A percentile compares a stretch with the other conserved stretches of the same genome.
phyloP scores from a whole-genome alignment of 208 protist species.

The Wallacemonas sp. region DNA sequence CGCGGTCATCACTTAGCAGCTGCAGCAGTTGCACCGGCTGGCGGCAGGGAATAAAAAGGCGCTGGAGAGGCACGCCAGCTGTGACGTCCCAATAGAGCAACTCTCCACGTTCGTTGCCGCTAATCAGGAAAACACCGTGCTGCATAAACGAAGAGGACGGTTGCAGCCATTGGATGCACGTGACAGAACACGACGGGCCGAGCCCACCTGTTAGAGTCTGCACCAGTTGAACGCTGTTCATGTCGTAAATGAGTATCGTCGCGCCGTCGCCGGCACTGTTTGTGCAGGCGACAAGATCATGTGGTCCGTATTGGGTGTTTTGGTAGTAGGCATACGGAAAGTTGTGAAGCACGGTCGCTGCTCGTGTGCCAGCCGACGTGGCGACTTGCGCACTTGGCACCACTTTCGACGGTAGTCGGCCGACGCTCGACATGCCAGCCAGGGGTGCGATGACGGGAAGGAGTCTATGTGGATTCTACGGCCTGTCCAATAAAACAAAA shows the following conservation, averaged over 20 bases:
- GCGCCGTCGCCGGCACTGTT: conserved; percentile 45
- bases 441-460: background rate
- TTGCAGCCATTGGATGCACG: conserved; percentile 65
- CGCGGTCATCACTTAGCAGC: conserved; percentile 50
- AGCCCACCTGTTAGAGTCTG: conserved; percentile 50
- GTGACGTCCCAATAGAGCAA: conserved; percentile 80
- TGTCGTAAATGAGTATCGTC: conserved; percentile 69
- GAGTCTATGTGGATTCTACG: no score
- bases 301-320: conserved; percentile 60
- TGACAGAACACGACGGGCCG: conserved; percentile 52
- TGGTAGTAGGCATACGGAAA: conserved; percentile 33
- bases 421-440: background rate
- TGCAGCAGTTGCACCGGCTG: conserved; percentile 42
- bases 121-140: conserved; percentile 65
- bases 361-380: background rate
- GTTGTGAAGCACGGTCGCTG: conserved; percentile 1
- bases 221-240: conserved; percentile 77
- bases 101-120: conserved; percentile 44
- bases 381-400: conserved; percentile 1
- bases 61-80: conserved; percentile 57
- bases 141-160: conserved; percentile 60
- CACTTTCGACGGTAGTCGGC: conserved; percentile 1
- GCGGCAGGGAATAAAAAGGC: conserved; percentile 41
- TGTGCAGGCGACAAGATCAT: conserved; percentile 68
- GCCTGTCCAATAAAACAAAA: no score